Evolutionary conservation across 225 moss, liverwort and hornwort species (phyloP), one percentile per base, ranked within the genome.

Genomic region (Straminergon stramineum): DNA sequence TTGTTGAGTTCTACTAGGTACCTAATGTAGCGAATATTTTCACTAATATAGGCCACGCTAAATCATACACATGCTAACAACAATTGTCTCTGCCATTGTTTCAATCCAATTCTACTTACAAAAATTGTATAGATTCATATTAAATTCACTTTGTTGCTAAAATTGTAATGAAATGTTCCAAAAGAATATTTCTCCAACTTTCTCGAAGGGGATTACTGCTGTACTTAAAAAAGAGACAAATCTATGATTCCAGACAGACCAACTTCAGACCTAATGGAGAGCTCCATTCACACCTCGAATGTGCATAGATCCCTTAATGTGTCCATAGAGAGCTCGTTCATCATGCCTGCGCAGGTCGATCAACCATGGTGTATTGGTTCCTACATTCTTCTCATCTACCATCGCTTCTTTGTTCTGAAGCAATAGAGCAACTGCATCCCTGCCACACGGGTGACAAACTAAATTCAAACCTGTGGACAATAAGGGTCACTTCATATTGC

Each of bases 301-400:
- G 81, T 99, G 96, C 90, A 94, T 86, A 39, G 98, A 99, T 45
- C 96, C 98, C 79, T 92, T 92, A 21, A 99, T 99, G 75, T 96
- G 94, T 86, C 98, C 98, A 90, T 94, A 97, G 11, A 91, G 87
- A 87, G 93, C 93, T 92, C 96, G 94, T 84, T 99, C 98, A 84
- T 99, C 98, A 81, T 94, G 95, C 87, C 98, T 96, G 83, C 98
- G 96, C 48, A 97, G 93, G 85, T 99, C 98, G 91, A 99, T 92
- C 78, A 99, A 90, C 88, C 91, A 92, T 75, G 95, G 92, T 35
- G 94, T 90, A 78, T 82, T 93, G 80, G 94, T 85, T 84, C 90
- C 90, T 73, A 89, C 86, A 87, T 88, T 92, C 93, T 90, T 89
- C 79, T 87, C 91, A 66, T 93, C 94, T 68, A 85, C 91, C 83